Conservation (phyloP, 495 filamentous ascomycete species). For the Aspergillus steynii region DNA sequence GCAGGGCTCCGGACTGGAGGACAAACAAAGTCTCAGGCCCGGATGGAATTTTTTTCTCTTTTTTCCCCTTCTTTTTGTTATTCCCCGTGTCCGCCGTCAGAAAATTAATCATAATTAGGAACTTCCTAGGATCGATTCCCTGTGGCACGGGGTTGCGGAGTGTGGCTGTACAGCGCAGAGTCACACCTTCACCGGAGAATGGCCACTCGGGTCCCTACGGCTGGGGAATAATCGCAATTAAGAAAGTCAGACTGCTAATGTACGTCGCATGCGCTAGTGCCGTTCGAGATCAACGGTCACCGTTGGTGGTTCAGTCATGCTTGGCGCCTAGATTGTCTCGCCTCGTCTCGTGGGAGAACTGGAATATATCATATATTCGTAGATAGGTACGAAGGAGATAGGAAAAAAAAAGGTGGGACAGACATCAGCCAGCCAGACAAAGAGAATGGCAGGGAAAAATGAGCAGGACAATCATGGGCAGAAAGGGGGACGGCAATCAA, state of each 20-base stretch:
- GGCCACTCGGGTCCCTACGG: conserved; percentile 15
- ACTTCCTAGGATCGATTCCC: too few relatives aligned
- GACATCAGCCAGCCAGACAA: not conserved
- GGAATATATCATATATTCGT: too few relatives aligned
- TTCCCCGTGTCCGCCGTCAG: too few relatives aligned
- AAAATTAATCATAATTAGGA: not conserved
- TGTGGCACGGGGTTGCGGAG: not conserved
- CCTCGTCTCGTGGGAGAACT: conserved; percentile 1
- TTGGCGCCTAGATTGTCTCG: conserved; percentile 15
- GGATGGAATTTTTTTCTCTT: too few relatives aligned
- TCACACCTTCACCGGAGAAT: not conserved
- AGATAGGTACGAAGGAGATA: not conserved
- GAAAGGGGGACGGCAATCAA: conserved; percentile 5
- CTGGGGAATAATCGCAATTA: not conserved
- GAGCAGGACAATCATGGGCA: conserved; percentile 4
- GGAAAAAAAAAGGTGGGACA: not conserved
- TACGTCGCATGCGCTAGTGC: not conserved
- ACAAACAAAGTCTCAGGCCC: too few relatives aligned
- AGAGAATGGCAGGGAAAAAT: not conserved
- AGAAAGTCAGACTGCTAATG: not conserved
- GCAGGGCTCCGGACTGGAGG: not conserved
- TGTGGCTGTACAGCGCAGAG: not conserved
- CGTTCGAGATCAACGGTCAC: conserved; percentile 2
- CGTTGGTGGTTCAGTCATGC: conserved; percentile 5
- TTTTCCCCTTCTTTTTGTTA: too few relatives aligned